Percentiles rank a stretch among this genome's conserved stretches.
phyloP scores from a whole-genome alignment of 2,329 filamentous ascomycete genomes.

The Penicillium brasilianum region DNA sequence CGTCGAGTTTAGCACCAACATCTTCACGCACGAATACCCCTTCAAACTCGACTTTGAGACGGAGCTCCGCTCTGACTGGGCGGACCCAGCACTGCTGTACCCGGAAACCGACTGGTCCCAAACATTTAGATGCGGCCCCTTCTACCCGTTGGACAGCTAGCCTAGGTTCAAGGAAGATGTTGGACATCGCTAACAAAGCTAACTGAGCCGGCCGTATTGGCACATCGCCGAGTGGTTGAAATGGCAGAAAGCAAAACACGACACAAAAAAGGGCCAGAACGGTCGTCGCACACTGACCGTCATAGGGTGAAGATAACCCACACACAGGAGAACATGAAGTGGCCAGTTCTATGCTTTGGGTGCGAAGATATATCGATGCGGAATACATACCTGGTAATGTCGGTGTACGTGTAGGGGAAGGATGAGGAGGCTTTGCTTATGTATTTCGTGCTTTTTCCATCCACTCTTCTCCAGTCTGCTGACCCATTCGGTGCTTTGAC shows the following conservation, averaged over 20 bases:
- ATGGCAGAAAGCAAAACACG: constrained; percentile 1
- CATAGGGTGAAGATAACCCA: constrained; percentile 3
- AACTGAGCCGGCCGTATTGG: constrained; percentile 3
- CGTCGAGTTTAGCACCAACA: constrained; percentile 5
- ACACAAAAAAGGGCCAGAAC: neutral
- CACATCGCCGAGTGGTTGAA: neutral
- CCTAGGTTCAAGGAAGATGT: constrained; percentile 3
- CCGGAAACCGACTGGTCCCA: constrained; percentile 1
- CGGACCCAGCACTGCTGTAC: constrained; percentile 2
- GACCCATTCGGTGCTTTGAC: no score
- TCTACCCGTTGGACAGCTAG: constrained; percentile 3
- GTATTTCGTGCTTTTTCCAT: no score
- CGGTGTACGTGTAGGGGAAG: neutral
- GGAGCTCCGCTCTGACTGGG: constrained; percentile 1
- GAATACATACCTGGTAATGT: neutral
- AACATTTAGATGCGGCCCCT: constrained; percentile 2
- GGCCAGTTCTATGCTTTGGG: constrained; percentile 2
- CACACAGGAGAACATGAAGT: constrained; percentile 1
- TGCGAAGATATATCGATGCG: constrained; percentile 1
- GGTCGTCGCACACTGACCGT: constrained; percentile 1
- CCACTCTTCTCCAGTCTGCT: no score
- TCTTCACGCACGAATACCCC: constrained; percentile 2
- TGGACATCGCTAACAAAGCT: constrained; percentile 2
- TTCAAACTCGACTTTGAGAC: neutral
- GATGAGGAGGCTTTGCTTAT: neutral